Conservation (phyloP, 1,284 basidiomycete genomes). For the Pseudozyma pruni region DNA sequence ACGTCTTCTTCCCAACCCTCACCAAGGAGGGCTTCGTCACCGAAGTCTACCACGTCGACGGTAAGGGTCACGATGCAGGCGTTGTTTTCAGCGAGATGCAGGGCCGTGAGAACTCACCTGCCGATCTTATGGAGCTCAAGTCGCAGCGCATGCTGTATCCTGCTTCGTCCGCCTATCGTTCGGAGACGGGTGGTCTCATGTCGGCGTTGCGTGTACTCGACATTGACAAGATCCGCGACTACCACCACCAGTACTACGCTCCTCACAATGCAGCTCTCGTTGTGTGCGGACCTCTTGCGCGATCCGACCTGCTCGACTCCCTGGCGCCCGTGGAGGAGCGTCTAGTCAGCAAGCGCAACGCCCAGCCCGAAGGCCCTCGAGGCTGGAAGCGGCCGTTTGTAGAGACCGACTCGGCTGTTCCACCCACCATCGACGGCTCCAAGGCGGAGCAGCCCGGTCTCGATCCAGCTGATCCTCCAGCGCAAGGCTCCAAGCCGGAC, state of each 20-base stretch:
- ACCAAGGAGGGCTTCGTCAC: slow-evolving; percentile 90
- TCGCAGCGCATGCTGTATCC: slow-evolving; percentile 78
- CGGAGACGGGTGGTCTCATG: slow-evolving; percentile 97
- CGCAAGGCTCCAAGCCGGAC: slow-evolving; percentile 33
- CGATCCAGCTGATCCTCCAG: slow-evolving; percentile 55
- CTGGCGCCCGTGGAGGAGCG: slow-evolving; percentile 70
- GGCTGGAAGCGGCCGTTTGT: slow-evolving; percentile 95
- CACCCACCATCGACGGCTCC: slow-evolving; percentile 70
- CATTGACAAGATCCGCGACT: slow-evolving; percentile 86
- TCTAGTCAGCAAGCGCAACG: slow-evolving; percentile 49
- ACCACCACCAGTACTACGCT: slow-evolving; percentile 90
- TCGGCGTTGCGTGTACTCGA: slow-evolving; percentile 85
- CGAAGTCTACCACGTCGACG: slow-evolving; percentile 83
- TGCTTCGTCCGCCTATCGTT: slow-evolving; percentile 85
- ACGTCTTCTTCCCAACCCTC: slow-evolving; percentile 95
- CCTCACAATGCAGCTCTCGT: slow-evolving; percentile 92
- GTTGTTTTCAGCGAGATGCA: slow-evolving; percentile 92
- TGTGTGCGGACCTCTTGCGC: slow-evolving; percentile 80
- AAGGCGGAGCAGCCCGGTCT: slow-evolving; percentile 47
- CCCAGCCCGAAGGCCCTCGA: slow-evolving; percentile 75
- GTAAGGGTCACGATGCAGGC: slow-evolving; percentile 88
- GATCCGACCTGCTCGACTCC: slow-evolving; percentile 72
- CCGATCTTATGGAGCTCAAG: slow-evolving; percentile 84
- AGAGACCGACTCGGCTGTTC: slow-evolving; percentile 81
- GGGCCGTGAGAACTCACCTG: slow-evolving; percentile 90